Conservation (phyloP, 768 basidiomycete species). For the Trametes elegans region DNA sequence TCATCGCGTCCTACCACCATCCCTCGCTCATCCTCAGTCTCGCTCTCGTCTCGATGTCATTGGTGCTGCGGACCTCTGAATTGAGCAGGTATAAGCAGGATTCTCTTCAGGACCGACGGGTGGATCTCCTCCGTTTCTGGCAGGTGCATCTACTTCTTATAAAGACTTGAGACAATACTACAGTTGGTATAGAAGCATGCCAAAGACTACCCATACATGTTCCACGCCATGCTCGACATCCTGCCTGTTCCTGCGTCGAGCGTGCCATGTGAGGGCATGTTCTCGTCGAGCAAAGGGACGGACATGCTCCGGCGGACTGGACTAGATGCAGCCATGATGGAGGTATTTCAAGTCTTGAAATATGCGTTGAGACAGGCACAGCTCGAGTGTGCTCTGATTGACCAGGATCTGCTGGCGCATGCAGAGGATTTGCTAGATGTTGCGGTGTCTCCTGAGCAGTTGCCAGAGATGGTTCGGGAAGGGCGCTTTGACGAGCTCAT, state of each 20-base stretch:
- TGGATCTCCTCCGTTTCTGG: background rate
- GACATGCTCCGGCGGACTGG: background rate
- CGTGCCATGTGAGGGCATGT: background rate
- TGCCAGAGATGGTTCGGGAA: background rate
- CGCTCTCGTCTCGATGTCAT: too few species aligned
- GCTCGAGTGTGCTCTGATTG: background rate
- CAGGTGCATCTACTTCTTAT: background rate
- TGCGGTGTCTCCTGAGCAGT: background rate
- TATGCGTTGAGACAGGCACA: background rate
- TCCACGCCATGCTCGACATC: background rate
- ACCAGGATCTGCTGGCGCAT: background rate
- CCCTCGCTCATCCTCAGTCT: too few species aligned
- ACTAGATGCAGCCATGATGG: background rate
- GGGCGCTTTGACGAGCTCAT: background rate
- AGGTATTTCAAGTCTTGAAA: slow-evolving; percentile 1
- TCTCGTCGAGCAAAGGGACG: slow-evolving; percentile 6
- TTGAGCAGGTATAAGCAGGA: background rate
- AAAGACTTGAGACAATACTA: background rate
- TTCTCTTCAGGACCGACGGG: background rate
- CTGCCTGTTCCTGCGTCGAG: slow-evolving; percentile 1
- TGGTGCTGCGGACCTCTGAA: too few species aligned
- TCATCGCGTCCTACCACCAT: too few species aligned
- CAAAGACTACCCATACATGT: background rate
- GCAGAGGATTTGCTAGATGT: background rate
- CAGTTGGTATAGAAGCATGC: background rate